These are phyloP conservation scores for Aspergillus oerlinghausenensis DNA, from an alignment of 2,329 filamentous ascomycete genomes.

Conservation along the genomic window DNA sequence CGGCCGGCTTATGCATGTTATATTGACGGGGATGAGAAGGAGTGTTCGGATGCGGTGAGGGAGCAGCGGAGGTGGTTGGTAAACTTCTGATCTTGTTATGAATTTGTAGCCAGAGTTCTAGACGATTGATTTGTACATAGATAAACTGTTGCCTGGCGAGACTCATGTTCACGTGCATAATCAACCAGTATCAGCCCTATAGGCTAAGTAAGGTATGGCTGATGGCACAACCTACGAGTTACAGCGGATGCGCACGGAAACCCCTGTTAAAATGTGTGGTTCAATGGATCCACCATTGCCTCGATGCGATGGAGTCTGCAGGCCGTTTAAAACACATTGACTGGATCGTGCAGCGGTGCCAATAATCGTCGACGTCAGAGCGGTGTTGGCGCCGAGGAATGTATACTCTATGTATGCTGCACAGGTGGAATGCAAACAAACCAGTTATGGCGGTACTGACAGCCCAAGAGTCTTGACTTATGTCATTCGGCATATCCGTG, in stretches of 20 bases:
- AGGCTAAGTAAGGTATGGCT: no score
- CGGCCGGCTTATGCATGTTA: constrained; percentile 56
- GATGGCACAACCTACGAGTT: no score
- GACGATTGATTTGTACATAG: not conserved
- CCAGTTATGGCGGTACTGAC: not conserved
- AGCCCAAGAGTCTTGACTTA: not conserved
- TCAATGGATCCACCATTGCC: not conserved
- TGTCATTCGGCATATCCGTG: constrained; percentile 1
- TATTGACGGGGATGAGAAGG: constrained; percentile 29
- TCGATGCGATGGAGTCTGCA: not conserved
- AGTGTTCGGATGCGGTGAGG: constrained; percentile 25
- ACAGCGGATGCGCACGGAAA: not conserved
- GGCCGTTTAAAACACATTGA: not conserved
- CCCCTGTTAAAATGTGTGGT: not conserved
- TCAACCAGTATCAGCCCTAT: not conserved
- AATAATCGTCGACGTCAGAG: constrained; percentile 21
- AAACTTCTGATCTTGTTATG: constrained; percentile 18
- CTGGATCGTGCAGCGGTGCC: constrained; percentile 1
- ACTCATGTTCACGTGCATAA: not conserved
- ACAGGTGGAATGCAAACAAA: not conserved
- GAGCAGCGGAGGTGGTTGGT: constrained; percentile 32
- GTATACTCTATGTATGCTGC: not conserved
- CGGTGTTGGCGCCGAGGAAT: constrained; percentile 2
- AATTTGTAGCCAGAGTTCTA: no score
- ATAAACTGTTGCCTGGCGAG: not conserved